Evolutionary conservation across 2,329 filamentous ascomycete species (phyloP), one percentile per base, ranked within the genome.

Genomic region (Fusarium tjaetaba): DNA sequence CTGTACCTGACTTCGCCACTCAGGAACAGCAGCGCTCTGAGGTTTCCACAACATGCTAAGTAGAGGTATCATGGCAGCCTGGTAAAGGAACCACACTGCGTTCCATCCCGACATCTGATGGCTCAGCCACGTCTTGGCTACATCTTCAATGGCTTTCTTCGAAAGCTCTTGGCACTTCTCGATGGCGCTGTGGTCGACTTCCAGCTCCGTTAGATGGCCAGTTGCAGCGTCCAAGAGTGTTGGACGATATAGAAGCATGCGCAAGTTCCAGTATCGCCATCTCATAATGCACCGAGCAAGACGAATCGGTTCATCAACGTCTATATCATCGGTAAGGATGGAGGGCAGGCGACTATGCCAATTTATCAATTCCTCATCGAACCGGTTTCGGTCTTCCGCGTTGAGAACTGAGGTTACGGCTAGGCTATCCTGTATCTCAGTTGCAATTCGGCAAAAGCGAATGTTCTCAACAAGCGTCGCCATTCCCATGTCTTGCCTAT

Each of bases 81-180:
- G 61, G 36, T 64, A 64, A n/a, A 64, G 43, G 7, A 39, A 38
- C 61, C 61, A 64, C n/a, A 64, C 61, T 11, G 61, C 61, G 30
- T 64, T 64, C 61, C 61, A 64, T 5, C 61, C 56, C 4, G 61
- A 64, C 56, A 64, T 64, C 36, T 64, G 61, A 28, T 64, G n/a
- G 6, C 8, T 49, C 11, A 24, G 28, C 61, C 61, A 64, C 2
- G 36, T 38, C 24, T 42, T 45, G 34, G 56, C 30, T 42, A 64
- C 49, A 43, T 64, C 61, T 14, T 61, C 43, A n/a, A 61, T 36
- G 2, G 43, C 13, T 10, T 7, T 49, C 30, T 49, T 61, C 11
- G 61, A 64, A 38, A 64, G 38, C 24, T 49, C 43, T 7, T 64
- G 61, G 8, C 61, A 64, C 24, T 61, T 64, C 22, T 61, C 30